Conservation (phyloP, 495 filamentous ascomycete genomes). For the Penicillium coprophilum region DNA sequence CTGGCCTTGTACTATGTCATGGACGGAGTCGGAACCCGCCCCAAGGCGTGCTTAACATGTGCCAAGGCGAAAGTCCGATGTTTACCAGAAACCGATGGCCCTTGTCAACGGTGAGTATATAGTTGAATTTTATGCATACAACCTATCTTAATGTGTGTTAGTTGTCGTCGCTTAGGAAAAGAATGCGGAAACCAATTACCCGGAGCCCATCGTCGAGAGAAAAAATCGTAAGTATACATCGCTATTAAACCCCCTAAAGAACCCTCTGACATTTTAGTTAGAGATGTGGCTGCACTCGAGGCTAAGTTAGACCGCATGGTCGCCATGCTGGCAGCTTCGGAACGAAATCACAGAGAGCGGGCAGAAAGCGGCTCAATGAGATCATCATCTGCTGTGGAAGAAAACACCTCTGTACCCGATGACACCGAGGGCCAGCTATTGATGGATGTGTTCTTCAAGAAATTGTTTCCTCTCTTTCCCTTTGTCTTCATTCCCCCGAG, state of each 20-base stretch:
- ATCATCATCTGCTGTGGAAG: constrained; percentile 2
- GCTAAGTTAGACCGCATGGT: constrained; percentile 29
- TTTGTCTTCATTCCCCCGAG: constrained; percentile 33
- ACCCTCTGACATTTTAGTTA: constrained; percentile 1
- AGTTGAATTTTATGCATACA: not conserved
- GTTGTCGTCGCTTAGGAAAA: constrained; percentile 28
- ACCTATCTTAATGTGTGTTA: constrained; percentile 3
- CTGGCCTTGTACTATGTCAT: not conserved
- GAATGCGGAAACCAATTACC: constrained; percentile 26
- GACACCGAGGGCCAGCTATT: constrained; percentile 14
- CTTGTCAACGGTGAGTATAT: constrained; percentile 25
- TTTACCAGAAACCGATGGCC: constrained; percentile 19
- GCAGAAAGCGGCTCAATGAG: constrained; percentile 9
- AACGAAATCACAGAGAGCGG: constrained; percentile 4
- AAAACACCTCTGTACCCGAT: not conserved
- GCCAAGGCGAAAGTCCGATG: constrained; percentile 34
- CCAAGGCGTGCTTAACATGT: constrained; percentile 28
- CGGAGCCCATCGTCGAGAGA: constrained; percentile 23
- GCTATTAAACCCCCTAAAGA: not conserved
- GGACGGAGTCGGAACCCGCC: constrained; percentile 16
- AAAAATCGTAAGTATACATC: constrained; percentile 15
- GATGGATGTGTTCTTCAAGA: constrained; percentile 15
- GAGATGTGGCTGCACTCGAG: constrained; percentile 23
- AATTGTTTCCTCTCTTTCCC: constrained; percentile 36
- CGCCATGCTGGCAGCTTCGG: constrained; percentile 23